These are phyloP conservation scores for Pleodorina starrii DNA, from an alignment of 139 green algal genomes.

Conservation along the genomic window DNA sequence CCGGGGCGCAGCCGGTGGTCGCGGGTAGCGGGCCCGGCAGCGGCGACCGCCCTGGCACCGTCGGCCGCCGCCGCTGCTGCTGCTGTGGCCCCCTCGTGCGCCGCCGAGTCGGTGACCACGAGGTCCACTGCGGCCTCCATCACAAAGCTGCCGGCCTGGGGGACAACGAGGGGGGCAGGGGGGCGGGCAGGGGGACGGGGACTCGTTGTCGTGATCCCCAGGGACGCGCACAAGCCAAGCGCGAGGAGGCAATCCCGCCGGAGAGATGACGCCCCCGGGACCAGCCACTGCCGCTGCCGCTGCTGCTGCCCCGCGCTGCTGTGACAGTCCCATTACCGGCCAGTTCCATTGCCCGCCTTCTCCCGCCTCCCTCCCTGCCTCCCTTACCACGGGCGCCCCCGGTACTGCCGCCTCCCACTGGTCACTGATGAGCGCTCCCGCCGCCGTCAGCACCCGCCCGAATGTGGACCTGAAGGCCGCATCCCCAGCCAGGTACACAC, in stretches of 20 bases:
- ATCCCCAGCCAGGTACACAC: constrained; percentile 32
- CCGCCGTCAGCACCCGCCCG: constrained; percentile 30
- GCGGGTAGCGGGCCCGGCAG: background rate
- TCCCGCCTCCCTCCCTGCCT: background rate
- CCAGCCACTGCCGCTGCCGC: too few relatives aligned
- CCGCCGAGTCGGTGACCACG: background rate
- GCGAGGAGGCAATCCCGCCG: too few relatives aligned
- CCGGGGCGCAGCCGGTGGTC: background rate
- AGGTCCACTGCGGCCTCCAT: constrained; percentile 36
- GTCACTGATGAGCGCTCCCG: constrained; percentile 31
- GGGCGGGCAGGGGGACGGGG: too few relatives aligned
- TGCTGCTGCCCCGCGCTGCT: too few relatives aligned
- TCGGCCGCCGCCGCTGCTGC: background rate
- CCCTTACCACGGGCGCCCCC: background rate
- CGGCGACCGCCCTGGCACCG: background rate
- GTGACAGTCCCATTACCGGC: too few relatives aligned
- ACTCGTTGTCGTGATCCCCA: too few relatives aligned
- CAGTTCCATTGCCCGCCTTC: background rate
- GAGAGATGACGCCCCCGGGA: too few relatives aligned
- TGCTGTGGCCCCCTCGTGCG: too few relatives aligned
- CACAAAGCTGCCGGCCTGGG: constrained; percentile 1
- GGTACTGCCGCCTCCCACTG: constrained; percentile 32
- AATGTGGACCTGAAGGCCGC: constrained; percentile 36
- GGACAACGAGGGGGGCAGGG: too few relatives aligned
- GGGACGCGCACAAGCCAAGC: too few relatives aligned